phyloP scores from a whole-genome alignment of 345 rosid species.

The Reutealis trisperma region DNA sequence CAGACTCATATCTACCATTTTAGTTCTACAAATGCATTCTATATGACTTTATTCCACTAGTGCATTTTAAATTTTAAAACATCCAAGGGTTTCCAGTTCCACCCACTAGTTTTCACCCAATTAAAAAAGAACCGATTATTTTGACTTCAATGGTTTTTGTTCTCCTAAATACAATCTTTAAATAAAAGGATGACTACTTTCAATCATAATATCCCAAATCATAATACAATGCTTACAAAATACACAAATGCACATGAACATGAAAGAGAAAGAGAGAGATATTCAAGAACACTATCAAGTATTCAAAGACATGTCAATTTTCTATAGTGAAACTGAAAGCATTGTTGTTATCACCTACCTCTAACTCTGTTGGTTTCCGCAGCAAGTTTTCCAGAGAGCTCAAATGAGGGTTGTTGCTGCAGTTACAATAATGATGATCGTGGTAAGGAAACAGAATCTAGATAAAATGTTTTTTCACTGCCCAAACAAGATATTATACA shows the following conservation, averaged over 20 bases:
- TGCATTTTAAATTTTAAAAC: neutral
- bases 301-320: neutral
- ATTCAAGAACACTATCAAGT: neutral
- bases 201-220: neutral
- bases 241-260: neutral
- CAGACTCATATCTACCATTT: neutral
- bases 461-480: conserved; percentile 1
- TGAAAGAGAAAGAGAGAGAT: neutral
- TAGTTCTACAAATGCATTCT: neutral
- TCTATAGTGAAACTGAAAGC: neutral
- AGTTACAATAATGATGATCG: conserved; percentile 25
- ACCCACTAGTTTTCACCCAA: neutral
- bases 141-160: neutral
- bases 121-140: neutral
- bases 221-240: neutral
- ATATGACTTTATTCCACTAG: too few species aligned
- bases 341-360: conserved; percentile 44
- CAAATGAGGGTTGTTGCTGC: conserved; percentile 90
- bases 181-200: neutral
- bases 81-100: neutral
- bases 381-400: conserved; percentile 97
- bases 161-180: too few species aligned
- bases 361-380: conserved; percentile 88
- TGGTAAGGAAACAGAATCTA: conserved; percentile 16
- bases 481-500: conserved; percentile 3